Base-by-base conservation (phyloP, 441 rosid species). In the Aleurites moluccanus region DNA sequence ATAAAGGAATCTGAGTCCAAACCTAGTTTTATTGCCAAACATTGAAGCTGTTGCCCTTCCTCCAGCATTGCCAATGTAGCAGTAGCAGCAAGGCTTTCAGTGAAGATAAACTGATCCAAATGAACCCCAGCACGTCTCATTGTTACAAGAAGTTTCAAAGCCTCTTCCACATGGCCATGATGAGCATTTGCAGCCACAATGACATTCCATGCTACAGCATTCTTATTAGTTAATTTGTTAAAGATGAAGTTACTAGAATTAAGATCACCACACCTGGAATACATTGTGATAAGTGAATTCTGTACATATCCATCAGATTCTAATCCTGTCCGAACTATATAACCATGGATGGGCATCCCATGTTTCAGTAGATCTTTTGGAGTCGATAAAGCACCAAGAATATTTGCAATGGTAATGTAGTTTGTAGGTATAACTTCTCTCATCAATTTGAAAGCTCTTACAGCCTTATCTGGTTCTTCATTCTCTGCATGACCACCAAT, bases 31-130 rank as follows among this genome's bases (percentile, higher is more conserved):
- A 85, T 63, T 38, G 89, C 90, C 75, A 90, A 75, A 70, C 89
- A 63, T 27, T 92, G 95, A 69, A 94, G 92, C 72, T 86, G 92
- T 74, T 82, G 93, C 72, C 98, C 98, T 83, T 92, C 97, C 84
- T 92, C 97, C 86, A 94, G 69, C 35, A 83, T 81, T 9, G 97
- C 95, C 81, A 90, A 75, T 79, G 86, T 90, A 9, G 97, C 97
- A 28, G 92, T 84, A 66, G 95, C 92, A 69, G 92, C 86, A 79
- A 94, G 86, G 77, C 90, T 90, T 75, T 86, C 95, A 25, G 95
- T 88, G 78, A 91, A 80, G 80, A 91, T 87, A 83, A 90, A 91
- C 76, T 88, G 91, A 81, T 92, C 97, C 79, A 91, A 82, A 42
- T 83, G 81, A 60, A 88, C 79, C 60, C 90, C 94, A 1, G 72